These are phyloP conservation scores for Chlorella sp. DNA, from an alignment of 139 green algal species.

Conservation along the genomic window DNA sequence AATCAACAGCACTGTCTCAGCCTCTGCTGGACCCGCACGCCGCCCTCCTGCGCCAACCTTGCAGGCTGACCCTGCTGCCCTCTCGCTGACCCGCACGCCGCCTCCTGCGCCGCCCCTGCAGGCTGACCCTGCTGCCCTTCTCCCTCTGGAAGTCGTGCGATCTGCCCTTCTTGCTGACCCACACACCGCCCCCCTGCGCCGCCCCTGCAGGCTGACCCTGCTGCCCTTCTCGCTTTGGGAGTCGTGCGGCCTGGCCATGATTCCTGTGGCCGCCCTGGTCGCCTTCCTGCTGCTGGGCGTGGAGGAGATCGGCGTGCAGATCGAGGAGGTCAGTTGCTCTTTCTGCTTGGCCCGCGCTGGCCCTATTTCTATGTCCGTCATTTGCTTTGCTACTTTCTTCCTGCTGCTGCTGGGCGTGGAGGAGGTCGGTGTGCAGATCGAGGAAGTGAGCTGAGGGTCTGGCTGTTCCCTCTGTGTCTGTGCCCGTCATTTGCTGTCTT, in stretches of 20 bases:
- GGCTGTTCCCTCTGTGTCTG: no score
- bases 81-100: no score
- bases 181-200: not conserved
- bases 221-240: constrained; percentile 65
- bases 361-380: no score
- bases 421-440: constrained; percentile 24
- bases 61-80: not conserved
- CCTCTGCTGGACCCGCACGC: no score
- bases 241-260: constrained; percentile 61
- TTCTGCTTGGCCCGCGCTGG: no score
- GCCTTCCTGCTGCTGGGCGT: constrained; percentile 71
- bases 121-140: constrained; percentile 34
- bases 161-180: no score
- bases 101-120: not conserved
- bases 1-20: no score
- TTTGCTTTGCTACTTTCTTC: no score
- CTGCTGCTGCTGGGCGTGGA: constrained; percentile 68
- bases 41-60: no score
- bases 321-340: constrained; percentile 18
- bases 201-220: constrained; percentile 9
- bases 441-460: no score
- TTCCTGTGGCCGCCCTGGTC: constrained; percentile 61
- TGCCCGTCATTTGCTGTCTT: no score
- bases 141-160: constrained; percentile 50
- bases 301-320: constrained; percentile 32